phyloP scores from a whole-genome alignment of 371 early-diverging fungal species.

The Rhizopus delemar region DNA sequence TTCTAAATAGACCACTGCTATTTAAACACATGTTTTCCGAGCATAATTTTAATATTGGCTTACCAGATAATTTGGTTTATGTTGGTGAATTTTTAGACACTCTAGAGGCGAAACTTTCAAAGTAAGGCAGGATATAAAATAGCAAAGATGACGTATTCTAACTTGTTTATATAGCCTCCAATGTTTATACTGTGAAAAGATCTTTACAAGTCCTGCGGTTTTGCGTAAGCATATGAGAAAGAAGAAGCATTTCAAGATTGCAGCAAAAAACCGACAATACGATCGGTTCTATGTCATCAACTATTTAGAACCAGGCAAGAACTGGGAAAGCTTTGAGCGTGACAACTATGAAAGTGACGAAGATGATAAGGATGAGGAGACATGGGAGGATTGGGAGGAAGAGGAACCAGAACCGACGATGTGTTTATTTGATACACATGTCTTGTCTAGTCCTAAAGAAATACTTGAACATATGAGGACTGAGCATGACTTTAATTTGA shows the following conservation, averaged over 20 bases:
- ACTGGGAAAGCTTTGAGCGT: slow-evolving; percentile 86
- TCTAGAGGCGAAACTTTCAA: slow-evolving; percentile 74
- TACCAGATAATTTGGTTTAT: slow-evolving; percentile 89
- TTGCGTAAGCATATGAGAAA: slow-evolving; percentile 97
- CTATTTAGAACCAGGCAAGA: slow-evolving; percentile 89
- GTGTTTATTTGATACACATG: slow-evolving; percentile 76
- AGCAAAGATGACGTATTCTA: not conserved
- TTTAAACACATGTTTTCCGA: slow-evolving; percentile 91
- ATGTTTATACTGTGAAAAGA: slow-evolving; percentile 95
- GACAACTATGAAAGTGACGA: slow-evolving; percentile 82
- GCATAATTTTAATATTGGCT: slow-evolving; percentile 94
- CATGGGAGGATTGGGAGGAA: slow-evolving; percentile 86
- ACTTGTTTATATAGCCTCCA: slow-evolving; percentile 54
- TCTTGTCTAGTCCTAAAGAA: slow-evolving; percentile 63
- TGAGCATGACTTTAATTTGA: slow-evolving; percentile 78
- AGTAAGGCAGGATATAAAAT: slow-evolving; percentile 39
- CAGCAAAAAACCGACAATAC: slow-evolving; percentile 84
- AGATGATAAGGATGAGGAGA: slow-evolving; percentile 29
- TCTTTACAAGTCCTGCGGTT: slow-evolving; percentile 83
- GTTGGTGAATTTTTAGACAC: slow-evolving; percentile 84
- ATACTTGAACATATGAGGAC: slow-evolving; percentile 74
- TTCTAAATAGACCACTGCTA: slow-evolving; percentile 46
- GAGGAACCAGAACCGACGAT: slow-evolving; percentile 65
- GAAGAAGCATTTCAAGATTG: slow-evolving; percentile 97
- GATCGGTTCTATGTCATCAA: slow-evolving; percentile 96